Conservation (phyloP, 768 basidiomycete genomes). For the Tricholomella constricta region DNA sequence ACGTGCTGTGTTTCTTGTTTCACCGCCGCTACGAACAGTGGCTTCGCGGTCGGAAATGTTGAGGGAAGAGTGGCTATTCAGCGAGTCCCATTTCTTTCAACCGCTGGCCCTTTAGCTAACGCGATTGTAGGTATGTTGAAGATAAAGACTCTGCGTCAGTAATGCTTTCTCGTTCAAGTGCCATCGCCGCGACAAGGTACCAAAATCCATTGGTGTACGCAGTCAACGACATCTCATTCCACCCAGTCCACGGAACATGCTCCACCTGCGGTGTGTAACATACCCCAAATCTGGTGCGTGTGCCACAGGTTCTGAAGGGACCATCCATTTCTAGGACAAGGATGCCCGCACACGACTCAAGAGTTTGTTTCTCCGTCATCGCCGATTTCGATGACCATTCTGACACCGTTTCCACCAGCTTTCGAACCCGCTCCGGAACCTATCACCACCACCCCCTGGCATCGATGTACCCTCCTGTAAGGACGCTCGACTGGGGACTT, state of each 20-base stretch:
- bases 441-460: slow-evolving; percentile 75
- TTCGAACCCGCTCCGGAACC: slow-evolving; percentile 78
- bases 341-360: slow-evolving; percentile 90
- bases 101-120: neutral
- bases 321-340: slow-evolving; percentile 95
- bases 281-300: neutral
- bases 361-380: slow-evolving; percentile 46
- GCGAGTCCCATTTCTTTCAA: slow-evolving; percentile 48
- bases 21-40: slow-evolving; percentile 62
- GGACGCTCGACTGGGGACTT: too few relatives aligned
- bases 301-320: slow-evolving; percentile 73
- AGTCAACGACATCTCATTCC: slow-evolving; percentile 87
- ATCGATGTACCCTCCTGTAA: too few relatives aligned
- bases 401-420: slow-evolving; percentile 38
- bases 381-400: neutral
- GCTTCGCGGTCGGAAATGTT: slow-evolving; percentile 84
- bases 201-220: slow-evolving; percentile 68
- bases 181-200: slow-evolving; percentile 61
- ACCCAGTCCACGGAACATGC: slow-evolving; percentile 83
- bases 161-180: slow-evolving; percentile 75
- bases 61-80: slow-evolving; percentile 96
- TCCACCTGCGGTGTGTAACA: slow-evolving; percentile 65
- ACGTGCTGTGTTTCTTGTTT: slow-evolving; percentile 83
- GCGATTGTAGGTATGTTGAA: slow-evolving; percentile 69
- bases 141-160: slow-evolving; percentile 75